Evolutionary conservation across 371 early-diverging fungal genomes (phyloP).

Genomic region (Mortierella sp.): DNA sequence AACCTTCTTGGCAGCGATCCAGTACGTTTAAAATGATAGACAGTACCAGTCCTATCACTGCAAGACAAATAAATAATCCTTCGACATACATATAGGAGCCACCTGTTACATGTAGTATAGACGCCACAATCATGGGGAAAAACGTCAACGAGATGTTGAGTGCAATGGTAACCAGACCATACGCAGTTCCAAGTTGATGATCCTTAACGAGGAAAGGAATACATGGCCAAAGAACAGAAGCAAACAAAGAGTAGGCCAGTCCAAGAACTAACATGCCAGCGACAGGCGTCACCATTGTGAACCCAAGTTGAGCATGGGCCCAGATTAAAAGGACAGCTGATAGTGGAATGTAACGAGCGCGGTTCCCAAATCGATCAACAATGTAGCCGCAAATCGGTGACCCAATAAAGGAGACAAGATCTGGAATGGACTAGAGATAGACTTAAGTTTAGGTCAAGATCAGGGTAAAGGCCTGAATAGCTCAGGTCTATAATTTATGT

Average conservation of each 20-base stretch:
- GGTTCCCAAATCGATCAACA: conserved; percentile 65
- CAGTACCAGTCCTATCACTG: conserved; percentile 20
- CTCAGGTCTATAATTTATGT: too few species aligned
- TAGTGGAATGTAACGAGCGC: conserved; percentile 61
- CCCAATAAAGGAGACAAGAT: conserved; percentile 66
- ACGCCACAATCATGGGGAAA: conserved; percentile 71
- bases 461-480: not conserved
- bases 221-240: conserved; percentile 69
- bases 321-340: conserved; percentile 60
- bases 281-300: conserved; percentile 59
- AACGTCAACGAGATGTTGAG: conserved; percentile 71
- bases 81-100: conserved; percentile 37
- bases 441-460: not conserved
- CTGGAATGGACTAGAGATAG: conserved; percentile 61
- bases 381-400: conserved; percentile 67
- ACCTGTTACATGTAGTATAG: conserved; percentile 23
- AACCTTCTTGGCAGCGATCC: conserved; percentile 31
- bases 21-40: conserved; percentile 37
- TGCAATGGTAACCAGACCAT: conserved; percentile 72
- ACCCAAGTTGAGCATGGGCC: conserved; percentile 60
- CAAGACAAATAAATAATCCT: conserved; percentile 29
- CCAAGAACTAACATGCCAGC: conserved; percentile 65
- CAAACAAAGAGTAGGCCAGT: conserved; percentile 64
- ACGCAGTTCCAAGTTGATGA: conserved; percentile 71
- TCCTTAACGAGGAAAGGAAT: conserved; percentile 66